These are phyloP conservation scores for Cymbidium sinense DNA, from an alignment of 106 monocot species.

Conservation along the genomic window DNA sequence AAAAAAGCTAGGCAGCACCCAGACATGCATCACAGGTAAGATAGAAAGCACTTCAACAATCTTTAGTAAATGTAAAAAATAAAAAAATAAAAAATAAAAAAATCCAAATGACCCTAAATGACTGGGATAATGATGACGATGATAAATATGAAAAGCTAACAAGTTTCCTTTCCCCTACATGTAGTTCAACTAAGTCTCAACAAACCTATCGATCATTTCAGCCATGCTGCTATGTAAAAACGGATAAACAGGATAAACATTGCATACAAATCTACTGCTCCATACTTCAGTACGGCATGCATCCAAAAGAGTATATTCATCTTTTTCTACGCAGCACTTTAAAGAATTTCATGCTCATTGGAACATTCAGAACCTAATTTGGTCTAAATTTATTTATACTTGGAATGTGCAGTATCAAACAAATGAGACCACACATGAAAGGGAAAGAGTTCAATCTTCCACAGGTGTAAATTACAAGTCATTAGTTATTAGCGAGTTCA, in stretches of 20 bases:
- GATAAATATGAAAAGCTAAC: background rate
- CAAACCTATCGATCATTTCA: background rate
- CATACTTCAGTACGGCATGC: background rate
- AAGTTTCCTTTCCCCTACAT: background rate
- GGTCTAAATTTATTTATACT: background rate
- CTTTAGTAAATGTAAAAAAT: background rate
- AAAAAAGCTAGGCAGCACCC: background rate
- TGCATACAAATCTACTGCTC: background rate
- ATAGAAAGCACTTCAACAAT: background rate
- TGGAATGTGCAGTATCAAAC: background rate
- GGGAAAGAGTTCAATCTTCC: background rate
- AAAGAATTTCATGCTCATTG: background rate
- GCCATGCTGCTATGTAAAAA: background rate
- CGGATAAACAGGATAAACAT: background rate
- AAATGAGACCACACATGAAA: background rate
- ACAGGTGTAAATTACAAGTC: background rate
- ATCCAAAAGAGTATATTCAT: background rate
- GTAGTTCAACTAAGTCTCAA: background rate
- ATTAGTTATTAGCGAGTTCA: background rate
- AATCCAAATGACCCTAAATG: too few species aligned
- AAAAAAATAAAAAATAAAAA: too few species aligned
- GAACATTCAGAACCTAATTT: background rate
- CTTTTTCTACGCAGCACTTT: background rate
- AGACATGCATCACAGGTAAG: background rate
- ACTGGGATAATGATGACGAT: background rate